Conservation (phyloP, 2,329 filamentous ascomycete species). For the Chrysosporium keratinophilum region DNA sequence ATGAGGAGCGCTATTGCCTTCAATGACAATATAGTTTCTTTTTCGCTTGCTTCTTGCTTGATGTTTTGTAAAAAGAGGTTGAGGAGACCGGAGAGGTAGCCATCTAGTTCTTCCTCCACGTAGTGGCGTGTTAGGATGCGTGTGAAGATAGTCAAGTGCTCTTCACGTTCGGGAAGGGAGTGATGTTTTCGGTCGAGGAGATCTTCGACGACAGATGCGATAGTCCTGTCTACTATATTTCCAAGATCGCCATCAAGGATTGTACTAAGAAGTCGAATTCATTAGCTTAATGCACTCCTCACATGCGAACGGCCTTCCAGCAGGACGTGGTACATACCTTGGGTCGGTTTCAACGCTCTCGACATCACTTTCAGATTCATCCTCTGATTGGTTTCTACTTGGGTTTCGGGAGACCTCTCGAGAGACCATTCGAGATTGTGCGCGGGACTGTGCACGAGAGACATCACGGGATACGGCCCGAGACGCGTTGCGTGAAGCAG, state of each 20-base stretch:
- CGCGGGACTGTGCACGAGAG: conserved; percentile 27
- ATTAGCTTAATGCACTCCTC: neutral
- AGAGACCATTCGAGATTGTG: conserved; percentile 26
- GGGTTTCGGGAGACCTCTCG: conserved; percentile 44
- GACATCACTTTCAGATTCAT: conserved; percentile 1
- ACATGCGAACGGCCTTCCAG: conserved; percentile 12
- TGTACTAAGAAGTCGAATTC: conserved; percentile 34
- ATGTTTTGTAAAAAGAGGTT: conserved; percentile 59
- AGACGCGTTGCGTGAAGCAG: conserved; percentile 43
- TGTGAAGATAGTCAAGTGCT: conserved; percentile 51
- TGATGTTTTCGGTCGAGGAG: conserved; percentile 70
- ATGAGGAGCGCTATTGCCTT: conserved; percentile 62
- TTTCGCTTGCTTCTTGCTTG: conserved; percentile 55
- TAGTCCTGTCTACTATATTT: conserved; percentile 15
- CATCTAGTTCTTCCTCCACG: conserved; percentile 39
- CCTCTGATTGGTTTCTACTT: conserved; percentile 8
- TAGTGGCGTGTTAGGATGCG: conserved; percentile 59
- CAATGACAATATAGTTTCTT: conserved; percentile 59
- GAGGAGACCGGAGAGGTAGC: conserved; percentile 35
- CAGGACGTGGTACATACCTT: conserved; percentile 3
- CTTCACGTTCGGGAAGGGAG: conserved; percentile 59
- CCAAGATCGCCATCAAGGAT: conserved; percentile 54
- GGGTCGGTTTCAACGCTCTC: conserved; percentile 39
- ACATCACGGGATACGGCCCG: conserved; percentile 44
- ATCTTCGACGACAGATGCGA: conserved; percentile 58